phyloP scores from a whole-genome alignment of 1,284 basidiomycete genomes.

The Rhodofomes roseus region DNA sequence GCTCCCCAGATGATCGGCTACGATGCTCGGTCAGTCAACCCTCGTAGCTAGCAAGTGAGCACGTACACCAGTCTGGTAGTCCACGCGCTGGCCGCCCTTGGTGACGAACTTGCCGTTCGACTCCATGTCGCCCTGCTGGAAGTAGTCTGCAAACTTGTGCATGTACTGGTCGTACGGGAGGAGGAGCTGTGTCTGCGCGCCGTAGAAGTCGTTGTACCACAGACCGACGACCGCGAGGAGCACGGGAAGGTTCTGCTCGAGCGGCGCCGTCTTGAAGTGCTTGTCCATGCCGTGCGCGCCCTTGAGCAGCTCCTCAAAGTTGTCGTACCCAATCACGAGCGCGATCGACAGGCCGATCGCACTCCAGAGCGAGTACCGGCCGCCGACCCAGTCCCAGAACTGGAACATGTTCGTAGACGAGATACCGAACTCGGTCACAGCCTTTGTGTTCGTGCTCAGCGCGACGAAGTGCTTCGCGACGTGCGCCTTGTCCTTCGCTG shows the following conservation, averaged over 20 bases:
- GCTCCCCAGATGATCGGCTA: conserved; percentile 99
- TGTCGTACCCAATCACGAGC: conserved; percentile 89
- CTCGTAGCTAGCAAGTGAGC: neutral
- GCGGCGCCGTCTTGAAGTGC: conserved; percentile 87
- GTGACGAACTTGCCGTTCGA: conserved; percentile 97
- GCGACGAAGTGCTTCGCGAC: conserved; percentile 99
- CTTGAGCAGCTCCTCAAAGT: conserved; percentile 87
- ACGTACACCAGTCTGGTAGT: conserved; percentile 91
- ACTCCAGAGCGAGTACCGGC: conserved; percentile 97
- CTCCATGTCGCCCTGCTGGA: conserved; percentile 99
- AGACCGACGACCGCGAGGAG: conserved; percentile 89
- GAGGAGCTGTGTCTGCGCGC: conserved; percentile 91
- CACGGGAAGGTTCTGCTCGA: conserved; percentile 93
- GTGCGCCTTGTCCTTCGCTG: conserved; percentile 84
- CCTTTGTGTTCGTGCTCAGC: conserved; percentile 93
- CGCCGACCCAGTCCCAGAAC: conserved; percentile 99
- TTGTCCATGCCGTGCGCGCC: conserved; percentile 98
- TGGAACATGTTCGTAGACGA: conserved; percentile 95
- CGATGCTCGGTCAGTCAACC: neutral
- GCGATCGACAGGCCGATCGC: conserved; percentile 96
- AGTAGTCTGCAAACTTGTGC: conserved; percentile 99
- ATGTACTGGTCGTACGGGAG: conserved; percentile 98
- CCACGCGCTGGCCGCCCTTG: conserved; percentile 87
- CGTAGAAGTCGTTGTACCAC: conserved; percentile 99
- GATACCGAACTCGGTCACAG: conserved; percentile 95